Evolutionary conservation across 2,329 filamentous ascomycete species (phyloP), one percentile per base, ranked within the genome.

Genomic region (Coniochaeta sp.): DNA sequence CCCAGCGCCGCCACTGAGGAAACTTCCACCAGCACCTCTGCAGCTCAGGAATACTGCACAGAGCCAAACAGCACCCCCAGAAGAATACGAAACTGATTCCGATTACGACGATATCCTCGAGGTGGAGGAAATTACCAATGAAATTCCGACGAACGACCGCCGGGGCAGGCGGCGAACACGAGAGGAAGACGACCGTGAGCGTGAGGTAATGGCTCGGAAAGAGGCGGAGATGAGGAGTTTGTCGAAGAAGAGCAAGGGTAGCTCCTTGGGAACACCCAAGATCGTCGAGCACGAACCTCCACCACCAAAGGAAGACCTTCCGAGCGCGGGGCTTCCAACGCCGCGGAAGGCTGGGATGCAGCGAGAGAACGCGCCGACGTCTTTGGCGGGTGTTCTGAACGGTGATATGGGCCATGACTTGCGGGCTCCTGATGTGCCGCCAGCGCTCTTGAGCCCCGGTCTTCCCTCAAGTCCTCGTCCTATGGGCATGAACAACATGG

Each of bases 11-110:
- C 83, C 86, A 13, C 80, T 81, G 48, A 81, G 91, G 54, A 96
- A 95, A 66, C 82, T 86, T 6, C 91, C 91, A 3, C 92, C 92
- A 46, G 88, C 90, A 12, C 91, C 92, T 2, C 69, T 97, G 51
- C 85, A 91, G 62, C 75, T 97, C 22, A 77, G 76, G 40, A 72
- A 73, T 46, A 60, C 66, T 16, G 63, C 63, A n/a, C 62, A 64
- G 9, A 62, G 58, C 24, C 57, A 62, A 2, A 56, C 59, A 0
- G 52, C 63, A 4, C 58, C 64, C 2, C 59, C 64, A 3, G 81
- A 85, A n/a, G 83, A 85, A 12, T 60, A 61, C 2, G 79, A 83
- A 31, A 85, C 85, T 0, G 89, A 89, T 54, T 91, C 89, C 0
- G 91, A 95, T 57, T 94, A 91, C 59, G 89, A 94, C 53, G 87